A percentile compares a stretch with the other conserved stretches of the same genome.
These are phyloP conservation scores for Stephania cephalantha DNA, from an alignment of 164 flowering plant species.

Conservation along the genomic window DNA sequence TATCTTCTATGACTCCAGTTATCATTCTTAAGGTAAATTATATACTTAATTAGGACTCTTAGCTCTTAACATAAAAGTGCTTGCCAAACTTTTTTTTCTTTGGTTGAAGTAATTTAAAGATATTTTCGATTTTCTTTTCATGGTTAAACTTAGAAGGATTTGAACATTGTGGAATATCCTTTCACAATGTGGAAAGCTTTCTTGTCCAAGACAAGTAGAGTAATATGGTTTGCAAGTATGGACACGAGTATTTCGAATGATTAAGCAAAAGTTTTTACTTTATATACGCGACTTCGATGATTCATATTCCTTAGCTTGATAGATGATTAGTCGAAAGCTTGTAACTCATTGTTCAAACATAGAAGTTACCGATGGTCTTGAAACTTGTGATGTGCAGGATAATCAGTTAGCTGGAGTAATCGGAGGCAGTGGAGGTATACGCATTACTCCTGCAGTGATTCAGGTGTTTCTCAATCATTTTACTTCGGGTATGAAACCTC, in stretches of 20 bases:
- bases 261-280: neutral
- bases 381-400: conserved; percentile 37
- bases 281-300: neutral
- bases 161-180: no score
- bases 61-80: no score
- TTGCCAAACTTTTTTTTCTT: no score
- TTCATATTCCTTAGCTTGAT: no score
- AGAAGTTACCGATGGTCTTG: neutral
- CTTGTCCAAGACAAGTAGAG: no score
- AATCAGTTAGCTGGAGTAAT: conserved; percentile 63
- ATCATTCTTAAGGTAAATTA: conserved; percentile 63
- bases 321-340: neutral
- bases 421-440: conserved; percentile 85
- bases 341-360: neutral
- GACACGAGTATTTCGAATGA: neutral
- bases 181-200: no score
- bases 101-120: no score
- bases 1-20: conserved; percentile 91
- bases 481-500: conserved; percentile 62
- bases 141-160: no score
- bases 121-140: no score
- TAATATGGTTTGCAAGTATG: neutral
- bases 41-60: no score
- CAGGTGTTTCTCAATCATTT: conserved; percentile 80
- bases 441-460: conserved; percentile 66